phyloP scores from a whole-genome alignment of 768 basidiomycete genomes.

The Amanita pseudoporphyria region DNA sequence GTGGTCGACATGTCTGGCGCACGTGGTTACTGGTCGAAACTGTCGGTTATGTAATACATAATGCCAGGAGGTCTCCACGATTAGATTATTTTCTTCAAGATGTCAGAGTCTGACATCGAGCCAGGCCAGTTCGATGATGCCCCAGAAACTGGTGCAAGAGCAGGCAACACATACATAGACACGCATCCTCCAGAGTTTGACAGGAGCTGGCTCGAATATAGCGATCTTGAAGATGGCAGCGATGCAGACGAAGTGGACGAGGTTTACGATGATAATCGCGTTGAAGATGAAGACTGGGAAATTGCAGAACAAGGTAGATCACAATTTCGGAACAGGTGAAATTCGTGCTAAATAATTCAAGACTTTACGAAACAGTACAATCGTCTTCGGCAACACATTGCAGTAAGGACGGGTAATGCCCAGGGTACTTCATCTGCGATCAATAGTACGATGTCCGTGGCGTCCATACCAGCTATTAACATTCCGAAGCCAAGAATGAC shows the following conservation, averaged over 20 bases:
- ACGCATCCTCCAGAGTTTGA: slow-evolving; percentile 28
- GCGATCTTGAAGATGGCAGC: slow-evolving; percentile 29
- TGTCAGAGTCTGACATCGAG: slow-evolving; percentile 22
- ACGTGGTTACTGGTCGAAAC: background rate
- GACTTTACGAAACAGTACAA: slow-evolving; percentile 99
- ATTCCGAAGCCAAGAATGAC: slow-evolving; percentile 34
- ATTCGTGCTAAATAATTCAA: slow-evolving; percentile 22
- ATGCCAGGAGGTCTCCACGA: too few species aligned
- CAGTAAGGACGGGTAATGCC: slow-evolving; percentile 66
- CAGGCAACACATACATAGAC: slow-evolving; percentile 35
- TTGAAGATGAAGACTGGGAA: slow-evolving; percentile 88
- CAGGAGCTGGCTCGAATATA: slow-evolving; percentile 20
- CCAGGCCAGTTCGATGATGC: slow-evolving; percentile 60
- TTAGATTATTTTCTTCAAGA: slow-evolving; percentile 10
- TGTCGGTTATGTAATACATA: background rate
- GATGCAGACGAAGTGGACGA: slow-evolving; percentile 34
- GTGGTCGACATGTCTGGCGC: slow-evolving; percentile 11
- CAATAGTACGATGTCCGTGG: slow-evolving; percentile 40
- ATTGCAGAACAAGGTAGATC: slow-evolving; percentile 67
- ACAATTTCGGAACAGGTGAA: background rate
- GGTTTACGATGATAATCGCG: slow-evolving; percentile 46
- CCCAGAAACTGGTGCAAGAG: slow-evolving; percentile 22
- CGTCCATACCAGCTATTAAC: slow-evolving; percentile 64
- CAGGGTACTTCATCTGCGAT: slow-evolving; percentile 47
- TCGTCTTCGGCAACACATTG: slow-evolving; percentile 84